Evolutionary conservation across 805 yeast genomes (phyloP), one percentile per base, ranked within the genome.

Genomic region (Nadsonia fulvescens): DNA sequence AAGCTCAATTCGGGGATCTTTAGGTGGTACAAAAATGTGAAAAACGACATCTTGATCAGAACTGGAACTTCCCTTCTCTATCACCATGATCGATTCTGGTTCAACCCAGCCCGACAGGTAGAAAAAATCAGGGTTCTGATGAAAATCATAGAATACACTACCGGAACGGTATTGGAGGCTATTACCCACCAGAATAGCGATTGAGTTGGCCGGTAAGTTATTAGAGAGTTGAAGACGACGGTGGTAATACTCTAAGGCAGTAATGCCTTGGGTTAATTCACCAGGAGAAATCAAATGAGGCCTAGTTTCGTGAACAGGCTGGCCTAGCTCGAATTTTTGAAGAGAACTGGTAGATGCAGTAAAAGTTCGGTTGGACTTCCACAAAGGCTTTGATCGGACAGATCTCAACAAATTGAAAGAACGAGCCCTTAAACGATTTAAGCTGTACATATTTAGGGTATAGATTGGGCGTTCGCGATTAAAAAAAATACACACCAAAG

Each of bases 41-140:
- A 27, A 27, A 5, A 27, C 25, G 4, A 27, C 29, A 13, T 27
- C 25, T n/a, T n/a, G n/a, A 13, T 38, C 37, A 8, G 28, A 28
- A 10, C 29, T 29, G 65, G 14, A 61, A 65, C n/a, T 62, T 52
- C 31, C 60, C 51, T 28, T 58, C 56, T 18, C 54, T 51, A 21
- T 69, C 46, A 34, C 67, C 64, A 34, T 72, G 63, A 47, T 44
- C 0, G 91, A 67, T 36, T 77, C 73, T 3, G 95, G 93, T 43
- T 83, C 95, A 33, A 77, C 63, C 79, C 91, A 82, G 3, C 96
- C 96, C 2, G 92, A 74, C 32, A 86, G 49, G 46, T 86, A 86
- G 49, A 54, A 83, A 12, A 89, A 56, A 44, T 89, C 82, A 28
- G 77, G 86, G 44, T 83, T 75, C 51, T 89, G 99, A 43, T 86